Percentiles rank a stretch among this genome's conserved stretches.
These are phyloP conservation scores for Chondrus crispus DNA, from an alignment of 23 red algal genomes.

Conservation along the genomic window DNA sequence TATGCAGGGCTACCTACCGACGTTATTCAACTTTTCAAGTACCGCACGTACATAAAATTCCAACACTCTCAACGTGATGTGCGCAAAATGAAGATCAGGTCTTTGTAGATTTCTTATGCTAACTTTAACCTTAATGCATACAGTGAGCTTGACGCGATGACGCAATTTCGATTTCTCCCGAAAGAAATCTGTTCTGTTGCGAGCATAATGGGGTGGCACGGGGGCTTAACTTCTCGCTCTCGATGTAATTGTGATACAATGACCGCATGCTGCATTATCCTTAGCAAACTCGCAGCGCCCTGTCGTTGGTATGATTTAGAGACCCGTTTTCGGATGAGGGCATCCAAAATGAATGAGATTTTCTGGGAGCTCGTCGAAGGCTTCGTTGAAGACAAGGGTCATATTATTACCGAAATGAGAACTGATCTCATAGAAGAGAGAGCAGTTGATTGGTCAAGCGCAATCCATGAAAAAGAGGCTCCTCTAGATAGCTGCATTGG, in stretches of 20 bases:
- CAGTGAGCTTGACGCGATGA: not conserved
- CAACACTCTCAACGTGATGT: too few relatives aligned
- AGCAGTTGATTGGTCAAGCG: not conserved
- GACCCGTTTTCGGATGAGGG: not conserved
- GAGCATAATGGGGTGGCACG: not conserved
- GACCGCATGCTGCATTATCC: not conserved
- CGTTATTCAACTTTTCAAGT: too few relatives aligned
- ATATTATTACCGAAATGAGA: not conserved
- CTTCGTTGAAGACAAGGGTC: not conserved
- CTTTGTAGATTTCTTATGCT: not conserved
- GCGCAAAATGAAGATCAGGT: too few relatives aligned
- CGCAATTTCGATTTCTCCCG: not conserved
- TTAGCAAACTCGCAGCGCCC: not conserved
- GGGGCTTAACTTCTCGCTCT: not conserved
- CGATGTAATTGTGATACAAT: not conserved
- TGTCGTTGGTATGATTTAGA: not conserved
- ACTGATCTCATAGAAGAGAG: not conserved
- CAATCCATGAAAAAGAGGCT: not conserved
- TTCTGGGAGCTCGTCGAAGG: not conserved
- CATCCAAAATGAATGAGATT: not conserved
- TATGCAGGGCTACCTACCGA: too few relatives aligned
- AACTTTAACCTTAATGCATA: not conserved
- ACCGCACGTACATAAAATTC: too few relatives aligned
- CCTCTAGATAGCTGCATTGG: not conserved
- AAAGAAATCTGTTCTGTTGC: not conserved